Conservation (phyloP, 2,329 filamentous ascomycete species). For the Pestalotiopsis sp. region DNA sequence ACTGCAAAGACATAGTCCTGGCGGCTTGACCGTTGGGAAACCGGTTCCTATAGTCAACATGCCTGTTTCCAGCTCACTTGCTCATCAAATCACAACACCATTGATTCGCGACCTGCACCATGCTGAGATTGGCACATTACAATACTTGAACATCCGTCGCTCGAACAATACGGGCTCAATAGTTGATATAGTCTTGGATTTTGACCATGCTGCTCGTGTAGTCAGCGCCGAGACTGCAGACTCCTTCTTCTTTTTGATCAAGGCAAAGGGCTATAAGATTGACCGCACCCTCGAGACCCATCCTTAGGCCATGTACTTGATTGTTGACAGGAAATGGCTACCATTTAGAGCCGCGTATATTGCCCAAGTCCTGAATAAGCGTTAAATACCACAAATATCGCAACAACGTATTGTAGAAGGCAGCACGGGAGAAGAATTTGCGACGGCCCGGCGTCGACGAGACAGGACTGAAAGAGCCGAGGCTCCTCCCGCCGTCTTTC, state of each 20-base stretch:
- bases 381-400: conserved; percentile 50
- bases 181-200: conserved; percentile 56
- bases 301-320: conserved; percentile 63
- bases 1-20: not conserved
- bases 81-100: not conserved
- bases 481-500: conserved; percentile 51
- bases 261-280: conserved; percentile 38
- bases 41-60: not conserved
- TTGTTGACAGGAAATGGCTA: conserved; percentile 61
- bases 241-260: conserved; percentile 45
- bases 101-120: not conserved
- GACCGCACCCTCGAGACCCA: conserved; percentile 64
- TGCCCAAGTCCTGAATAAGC: conserved; percentile 42
- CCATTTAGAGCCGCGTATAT: conserved; percentile 34
- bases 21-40: not conserved
- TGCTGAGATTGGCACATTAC: conserved; percentile 42
- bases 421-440: no score
- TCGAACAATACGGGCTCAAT: conserved; percentile 43
- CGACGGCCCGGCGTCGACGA: no score
- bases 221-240: conserved; percentile 58
- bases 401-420: no score
- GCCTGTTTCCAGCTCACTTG: not conserved
- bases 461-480: conserved; percentile 47
- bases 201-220: conserved; percentile 37
- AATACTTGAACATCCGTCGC: conserved; percentile 50